A percentile compares a stretch with the other conserved stretches of the same genome.
Evolutionary conservation across 305 asterid genomes (phyloP).

Genomic region (Ruellia speciosa): DNA sequence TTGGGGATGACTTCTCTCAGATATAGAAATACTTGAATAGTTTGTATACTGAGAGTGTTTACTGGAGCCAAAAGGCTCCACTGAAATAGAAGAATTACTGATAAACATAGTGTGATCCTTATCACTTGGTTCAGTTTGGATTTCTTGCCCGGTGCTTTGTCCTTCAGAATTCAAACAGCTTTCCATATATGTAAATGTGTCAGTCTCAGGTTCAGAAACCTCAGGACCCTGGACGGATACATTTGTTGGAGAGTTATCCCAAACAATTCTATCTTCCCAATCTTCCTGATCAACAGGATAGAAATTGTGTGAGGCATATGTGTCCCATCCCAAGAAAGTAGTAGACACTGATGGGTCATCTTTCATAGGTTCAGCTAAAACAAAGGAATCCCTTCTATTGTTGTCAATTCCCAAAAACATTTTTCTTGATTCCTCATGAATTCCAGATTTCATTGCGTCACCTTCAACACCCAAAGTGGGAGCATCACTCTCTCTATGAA

Average conservation of each 20-base stretch:
- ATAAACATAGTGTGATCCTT: slow-evolving; percentile 33
- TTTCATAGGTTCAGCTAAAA: slow-evolving; percentile 39
- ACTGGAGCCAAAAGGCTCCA: slow-evolving; percentile 66
- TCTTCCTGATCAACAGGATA: slow-evolving; percentile 88
- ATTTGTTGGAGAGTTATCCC: slow-evolving; percentile 62
- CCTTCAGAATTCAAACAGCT: slow-evolving; percentile 33
- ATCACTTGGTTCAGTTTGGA: slow-evolving; percentile 34
- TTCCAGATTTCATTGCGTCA: slow-evolving; percentile 19
- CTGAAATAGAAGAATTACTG: slow-evolving; percentile 32
- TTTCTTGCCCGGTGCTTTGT: slow-evolving; percentile 25
- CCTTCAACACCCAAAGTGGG: slow-evolving; percentile 32
- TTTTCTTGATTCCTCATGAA: slow-evolving; percentile 27
- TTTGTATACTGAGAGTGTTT: slow-evolving; percentile 21
- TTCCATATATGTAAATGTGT: slow-evolving; percentile 41
- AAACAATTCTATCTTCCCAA: slow-evolving; percentile 92
- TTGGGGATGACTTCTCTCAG: slow-evolving; percentile 66
- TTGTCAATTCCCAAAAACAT: slow-evolving; percentile 28
- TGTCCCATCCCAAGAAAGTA: slow-evolving; percentile 37
- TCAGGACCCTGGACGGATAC: slow-evolving; percentile 64
- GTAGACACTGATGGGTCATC: slow-evolving; percentile 27
- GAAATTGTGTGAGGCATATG: slow-evolving; percentile 38
- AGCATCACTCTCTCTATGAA: slow-evolving; percentile 33
- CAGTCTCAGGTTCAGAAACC: slow-evolving; percentile 80
- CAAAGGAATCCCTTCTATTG: slow-evolving; percentile 46
- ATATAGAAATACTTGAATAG: slow-evolving; percentile 18